Conservation (phyloP, 768 basidiomycete species). For the Termitomyces sp. region DNA sequence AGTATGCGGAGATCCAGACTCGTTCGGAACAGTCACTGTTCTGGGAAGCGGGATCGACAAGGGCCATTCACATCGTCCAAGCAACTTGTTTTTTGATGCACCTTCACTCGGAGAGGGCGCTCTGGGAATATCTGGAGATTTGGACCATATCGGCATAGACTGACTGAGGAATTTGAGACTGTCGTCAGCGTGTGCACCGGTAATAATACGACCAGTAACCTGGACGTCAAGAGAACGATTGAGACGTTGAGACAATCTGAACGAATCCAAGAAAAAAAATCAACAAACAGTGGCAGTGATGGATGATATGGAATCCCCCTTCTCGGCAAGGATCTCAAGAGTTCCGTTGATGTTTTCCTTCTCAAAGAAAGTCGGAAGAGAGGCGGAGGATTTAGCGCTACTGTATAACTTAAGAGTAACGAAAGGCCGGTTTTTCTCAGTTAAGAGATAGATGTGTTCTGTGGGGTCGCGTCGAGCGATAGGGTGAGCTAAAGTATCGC, state of each 20-base stretch:
- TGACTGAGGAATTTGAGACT: constrained; percentile 39
- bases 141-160: constrained; percentile 42
- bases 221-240: constrained; percentile 11
- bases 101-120: constrained; percentile 36
- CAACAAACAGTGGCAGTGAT: constrained; percentile 34
- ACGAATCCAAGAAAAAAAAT: background rate
- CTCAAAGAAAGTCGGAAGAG: constrained; percentile 47
- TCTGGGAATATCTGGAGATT: constrained; percentile 32
- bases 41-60: constrained; percentile 41
- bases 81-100: constrained; percentile 34
- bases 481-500: constrained; percentile 36
- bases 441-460: constrained; percentile 39
- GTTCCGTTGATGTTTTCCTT: constrained; percentile 46
- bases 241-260: background rate
- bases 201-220: constrained; percentile 49
- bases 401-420: constrained; percentile 40
- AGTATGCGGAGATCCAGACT: constrained; percentile 28
- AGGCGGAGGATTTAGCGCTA: constrained; percentile 46
- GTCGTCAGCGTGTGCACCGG: constrained; percentile 37
- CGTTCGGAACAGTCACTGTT: constrained; percentile 32
- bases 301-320: constrained; percentile 47
- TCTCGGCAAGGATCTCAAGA: constrained; percentile 41
- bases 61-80: constrained; percentile 42
- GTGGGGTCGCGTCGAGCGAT: constrained; percentile 37
- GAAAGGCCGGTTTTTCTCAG: constrained; percentile 38